phyloP scores from a whole-genome alignment of 768 basidiomycete genomes.

The Dioszegia crocea region DNA sequence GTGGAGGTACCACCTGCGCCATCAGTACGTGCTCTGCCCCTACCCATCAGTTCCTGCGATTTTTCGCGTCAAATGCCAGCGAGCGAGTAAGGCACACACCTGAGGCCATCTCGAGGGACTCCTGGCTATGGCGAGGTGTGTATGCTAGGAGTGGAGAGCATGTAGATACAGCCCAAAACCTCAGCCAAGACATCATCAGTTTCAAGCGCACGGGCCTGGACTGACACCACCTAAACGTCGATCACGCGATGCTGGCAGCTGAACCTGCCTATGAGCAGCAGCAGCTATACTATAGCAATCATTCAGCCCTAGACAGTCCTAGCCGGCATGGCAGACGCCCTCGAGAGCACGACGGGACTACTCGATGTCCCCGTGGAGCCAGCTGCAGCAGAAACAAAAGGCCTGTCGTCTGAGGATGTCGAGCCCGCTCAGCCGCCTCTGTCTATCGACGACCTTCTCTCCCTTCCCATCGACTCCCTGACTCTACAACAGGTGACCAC shows the following conservation, averaged over 20 bases:
- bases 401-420: background rate
- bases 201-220: no score
- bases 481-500: background rate
- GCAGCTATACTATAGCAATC: no score
- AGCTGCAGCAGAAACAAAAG: background rate
- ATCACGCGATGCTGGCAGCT: no score
- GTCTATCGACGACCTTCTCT: constrained; percentile 2
- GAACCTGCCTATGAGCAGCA: no score
- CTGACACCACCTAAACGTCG: no score
- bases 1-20: constrained; percentile 7
- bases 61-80: no score
- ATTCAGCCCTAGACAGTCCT: no score
- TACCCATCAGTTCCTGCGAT: background rate
- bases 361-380: background rate
- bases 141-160: no score
- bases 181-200: no score
- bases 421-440: background rate
- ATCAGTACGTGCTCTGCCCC: background rate
- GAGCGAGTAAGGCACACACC: no score
- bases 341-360: background rate
- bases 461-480: background rate
- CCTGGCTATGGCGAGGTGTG: no score
- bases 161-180: no score
- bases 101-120: background rate
- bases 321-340: background rate